Conservation (phyloP, 352 stramenopile species). For the Pythium apleroticum region DNA sequence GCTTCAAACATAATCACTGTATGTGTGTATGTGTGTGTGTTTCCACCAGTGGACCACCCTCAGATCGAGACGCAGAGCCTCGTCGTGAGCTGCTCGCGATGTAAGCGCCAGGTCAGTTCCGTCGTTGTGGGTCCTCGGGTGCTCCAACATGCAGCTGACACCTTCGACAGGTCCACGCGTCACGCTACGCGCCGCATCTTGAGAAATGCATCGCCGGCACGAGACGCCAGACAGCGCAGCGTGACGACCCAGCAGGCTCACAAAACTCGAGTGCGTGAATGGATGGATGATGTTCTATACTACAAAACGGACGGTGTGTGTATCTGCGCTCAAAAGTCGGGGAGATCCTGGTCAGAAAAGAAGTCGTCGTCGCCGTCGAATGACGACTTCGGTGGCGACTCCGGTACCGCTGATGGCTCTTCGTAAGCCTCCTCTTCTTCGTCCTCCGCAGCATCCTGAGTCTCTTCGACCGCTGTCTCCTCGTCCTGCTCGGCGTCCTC, state of each 20-base stretch:
- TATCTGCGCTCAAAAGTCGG: slow-evolving; percentile 24
- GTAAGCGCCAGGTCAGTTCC: slow-evolving; percentile 51
- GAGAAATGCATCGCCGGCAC: slow-evolving; percentile 73
- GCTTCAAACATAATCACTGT: no score
- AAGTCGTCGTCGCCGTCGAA: slow-evolving; percentile 62
- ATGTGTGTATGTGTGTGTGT: no score
- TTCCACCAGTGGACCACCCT: slow-evolving; percentile 30
- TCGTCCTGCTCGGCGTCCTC: slow-evolving; percentile 29
- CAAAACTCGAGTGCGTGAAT: not conserved
- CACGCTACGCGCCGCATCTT: slow-evolving; percentile 66
- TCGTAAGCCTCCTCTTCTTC: slow-evolving; percentile 10
- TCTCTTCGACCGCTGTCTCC: slow-evolving; percentile 20
- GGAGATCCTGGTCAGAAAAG: slow-evolving; percentile 52
- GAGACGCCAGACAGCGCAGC: slow-evolving; percentile 36
- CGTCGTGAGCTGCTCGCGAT: slow-evolving; percentile 60
- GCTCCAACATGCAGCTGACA: not conserved
- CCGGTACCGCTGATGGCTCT: not conserved
- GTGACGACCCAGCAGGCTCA: slow-evolving; percentile 7
- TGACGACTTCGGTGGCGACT: slow-evolving; percentile 29
- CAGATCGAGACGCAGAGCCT: slow-evolving; percentile 42
- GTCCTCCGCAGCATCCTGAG: slow-evolving; percentile 14
- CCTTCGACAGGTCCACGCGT: slow-evolving; percentile 53
- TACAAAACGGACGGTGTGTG: not conserved
- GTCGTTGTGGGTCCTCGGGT: not conserved
- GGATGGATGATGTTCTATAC: not conserved